phyloP scores from a whole-genome alignment of 495 filamentous ascomycete species.

The Tuber aestivum region DNA sequence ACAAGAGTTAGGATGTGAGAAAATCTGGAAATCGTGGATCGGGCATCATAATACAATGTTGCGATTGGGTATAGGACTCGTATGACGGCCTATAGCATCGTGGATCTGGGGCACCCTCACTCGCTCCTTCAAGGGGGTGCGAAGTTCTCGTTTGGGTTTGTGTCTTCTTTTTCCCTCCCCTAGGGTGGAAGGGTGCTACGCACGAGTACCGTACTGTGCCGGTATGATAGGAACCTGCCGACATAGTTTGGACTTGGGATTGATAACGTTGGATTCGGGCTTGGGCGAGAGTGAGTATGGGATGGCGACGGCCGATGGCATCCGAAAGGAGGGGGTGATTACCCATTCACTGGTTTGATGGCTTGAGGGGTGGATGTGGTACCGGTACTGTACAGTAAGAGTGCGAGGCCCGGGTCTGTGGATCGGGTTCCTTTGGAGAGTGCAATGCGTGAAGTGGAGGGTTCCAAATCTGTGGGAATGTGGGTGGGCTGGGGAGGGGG shows the following conservation, averaged over 20 bases:
- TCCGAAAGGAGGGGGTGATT: background rate
- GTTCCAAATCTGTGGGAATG: background rate
- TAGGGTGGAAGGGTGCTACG: background rate
- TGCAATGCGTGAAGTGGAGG: background rate
- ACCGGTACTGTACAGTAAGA: background rate
- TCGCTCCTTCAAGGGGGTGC: background rate
- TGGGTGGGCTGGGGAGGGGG: background rate
- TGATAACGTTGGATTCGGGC: background rate
- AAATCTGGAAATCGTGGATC: background rate
- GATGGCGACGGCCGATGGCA: background rate
- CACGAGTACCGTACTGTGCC: background rate
- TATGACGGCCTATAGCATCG: background rate
- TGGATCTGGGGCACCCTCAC: background rate
- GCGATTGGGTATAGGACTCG: background rate
- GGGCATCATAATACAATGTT: background rate
- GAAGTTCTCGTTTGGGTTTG: background rate
- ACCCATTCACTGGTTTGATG: constrained; percentile 2
- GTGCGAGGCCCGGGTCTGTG: background rate
- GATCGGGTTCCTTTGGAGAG: background rate
- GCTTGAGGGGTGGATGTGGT: background rate
- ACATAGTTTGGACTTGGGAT: background rate
- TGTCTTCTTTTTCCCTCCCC: background rate
- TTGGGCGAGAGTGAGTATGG: background rate
- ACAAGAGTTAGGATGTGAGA: background rate
- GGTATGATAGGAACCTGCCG: background rate